A percentile compares a stretch with the other conserved stretches of the same genome.
These are phyloP conservation scores for Dactylellina sp. DNA, from an alignment of 2,329 filamentous ascomycete genomes.

Conservation along the genomic window DNA sequence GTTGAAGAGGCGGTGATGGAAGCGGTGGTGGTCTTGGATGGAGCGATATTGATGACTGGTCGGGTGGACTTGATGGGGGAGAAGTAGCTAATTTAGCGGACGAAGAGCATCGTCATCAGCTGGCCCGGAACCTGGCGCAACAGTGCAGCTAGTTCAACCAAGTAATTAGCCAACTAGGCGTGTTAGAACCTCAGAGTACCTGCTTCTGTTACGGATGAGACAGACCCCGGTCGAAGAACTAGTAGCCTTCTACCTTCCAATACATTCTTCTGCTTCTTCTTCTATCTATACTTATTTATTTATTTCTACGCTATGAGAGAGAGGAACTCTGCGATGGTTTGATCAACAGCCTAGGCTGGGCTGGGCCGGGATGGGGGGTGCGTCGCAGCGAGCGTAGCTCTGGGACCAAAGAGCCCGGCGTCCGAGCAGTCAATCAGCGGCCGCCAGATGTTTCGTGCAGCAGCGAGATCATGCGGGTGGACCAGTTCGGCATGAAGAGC, in stretches of 20 bases:
- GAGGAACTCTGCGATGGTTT: not conserved
- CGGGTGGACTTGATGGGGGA: not conserved
- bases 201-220: not conserved
- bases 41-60: not conserved
- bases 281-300: too few relatives aligned
- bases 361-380: conserved; percentile 13
- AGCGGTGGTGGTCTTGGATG: not conserved
- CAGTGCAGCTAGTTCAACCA: not conserved
- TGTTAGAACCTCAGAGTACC: too few relatives aligned
- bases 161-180: too few relatives aligned
- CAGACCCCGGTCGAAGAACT: not conserved
- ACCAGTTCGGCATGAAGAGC: conserved; percentile 24
- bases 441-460: conserved; percentile 53
- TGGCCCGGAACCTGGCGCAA: conserved; percentile 21
- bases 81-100: not conserved
- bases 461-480: conserved; percentile 10
- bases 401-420: conserved; percentile 22
- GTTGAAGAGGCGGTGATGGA: not conserved
- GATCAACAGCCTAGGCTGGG: too few relatives aligned
- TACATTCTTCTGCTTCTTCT: too few relatives aligned
- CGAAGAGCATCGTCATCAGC: conserved; percentile 51
- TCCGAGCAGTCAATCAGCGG: conserved; percentile 37
- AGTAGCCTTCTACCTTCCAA: too few relatives aligned
- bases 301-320: too few relatives aligned
- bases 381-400: conserved; percentile 39